These are phyloP conservation scores for Boletus vinaceobasis DNA, from an alignment of 768 basidiomycete genomes.

Conservation along the genomic window DNA sequence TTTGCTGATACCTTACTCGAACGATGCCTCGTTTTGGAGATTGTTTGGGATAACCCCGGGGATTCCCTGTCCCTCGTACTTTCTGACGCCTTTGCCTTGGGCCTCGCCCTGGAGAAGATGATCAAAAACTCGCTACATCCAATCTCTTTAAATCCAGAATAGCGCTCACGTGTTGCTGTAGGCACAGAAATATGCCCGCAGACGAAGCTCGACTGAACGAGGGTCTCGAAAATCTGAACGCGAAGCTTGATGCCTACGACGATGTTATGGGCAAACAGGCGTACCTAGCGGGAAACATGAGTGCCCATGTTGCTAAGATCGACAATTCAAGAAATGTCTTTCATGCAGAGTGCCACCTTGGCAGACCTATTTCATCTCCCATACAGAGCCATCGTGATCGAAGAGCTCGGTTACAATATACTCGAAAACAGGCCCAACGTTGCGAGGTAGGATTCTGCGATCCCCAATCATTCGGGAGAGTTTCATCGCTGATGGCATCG, in stretches of 20 bases:
- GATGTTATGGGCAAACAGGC: conserved; percentile 48
- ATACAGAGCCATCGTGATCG: conserved; percentile 32
- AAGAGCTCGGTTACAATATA: conserved; percentile 19
- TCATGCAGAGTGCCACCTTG: conserved; percentile 37
- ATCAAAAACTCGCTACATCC: conserved; percentile 44
- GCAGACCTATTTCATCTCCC: conserved; percentile 47
- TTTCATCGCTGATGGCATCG: background rate
- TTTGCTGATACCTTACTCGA: conserved; percentile 30
- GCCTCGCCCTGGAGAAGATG: conserved; percentile 46
- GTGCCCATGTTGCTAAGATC: conserved; percentile 5
- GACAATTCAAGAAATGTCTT: background rate
- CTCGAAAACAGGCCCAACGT: conserved; percentile 26
- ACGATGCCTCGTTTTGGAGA: no score
- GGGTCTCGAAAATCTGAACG: conserved; percentile 25
- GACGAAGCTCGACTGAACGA: conserved; percentile 26
- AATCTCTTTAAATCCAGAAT: background rate
- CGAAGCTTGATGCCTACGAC: conserved; percentile 51
- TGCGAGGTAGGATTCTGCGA: conserved; percentile 17
- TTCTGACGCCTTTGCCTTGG: conserved; percentile 38
- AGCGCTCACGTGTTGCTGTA: conserved; percentile 7
- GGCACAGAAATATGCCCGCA: conserved; percentile 1
- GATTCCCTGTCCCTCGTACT: no score
- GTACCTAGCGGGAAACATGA: conserved; percentile 57
- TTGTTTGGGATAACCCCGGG: no score
- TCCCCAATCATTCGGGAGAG: no score